Base-by-base conservation (phyloP, 495 filamentous ascomycete species). In the Usnea hakonensis region DNA sequence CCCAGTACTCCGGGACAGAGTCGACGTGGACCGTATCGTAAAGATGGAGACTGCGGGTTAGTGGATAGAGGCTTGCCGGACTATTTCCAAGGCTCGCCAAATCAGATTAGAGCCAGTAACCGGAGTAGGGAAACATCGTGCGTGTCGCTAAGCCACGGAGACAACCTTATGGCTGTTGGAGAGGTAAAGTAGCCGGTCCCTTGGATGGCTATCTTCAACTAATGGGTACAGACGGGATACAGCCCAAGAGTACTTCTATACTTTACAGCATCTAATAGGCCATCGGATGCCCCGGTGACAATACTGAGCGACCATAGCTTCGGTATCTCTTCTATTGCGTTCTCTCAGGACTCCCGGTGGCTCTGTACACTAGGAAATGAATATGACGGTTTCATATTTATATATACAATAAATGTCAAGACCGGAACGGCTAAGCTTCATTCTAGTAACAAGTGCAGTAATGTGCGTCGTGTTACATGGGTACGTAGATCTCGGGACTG, bases 121-220 rank as follows among this genome's bases (percentile, higher is more conserved):
- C 81, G 91, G 63, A 87, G 96, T 69, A 96, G 96, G 73, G 90
- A 93, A n/a, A 90, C 91, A 2, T 96, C 91, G n/a, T 95, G 90
- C 75, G 81, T 97, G 32, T 89, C 89, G 23, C 85, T 98, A 60
- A 97, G 91, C 73, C 87, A 85, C 6, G 90, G 96, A 80, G 94
- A 90, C 50, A 87, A 83, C 63, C 90, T 89, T 70, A 81, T 98
- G 44, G 94, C 95, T 32, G 86, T 97, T 36, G 94, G 94, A 71
- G 94, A 98, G 78, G 86, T 88, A 72, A 67, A 77, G 70, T 38
- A 30, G 33, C 38, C 28, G 40, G n/a, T n/a, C 33, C 28, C 23
- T 13, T 7, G 44, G 38, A 58, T 52, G 13, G 19, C 17, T 11
- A n/a, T 28, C n/a, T 43, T 65, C 43, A 67, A 57, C 68, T 69